phyloP scores from a whole-genome alignment of 495 filamentous ascomycete species.

The Lichina pygmaea region DNA sequence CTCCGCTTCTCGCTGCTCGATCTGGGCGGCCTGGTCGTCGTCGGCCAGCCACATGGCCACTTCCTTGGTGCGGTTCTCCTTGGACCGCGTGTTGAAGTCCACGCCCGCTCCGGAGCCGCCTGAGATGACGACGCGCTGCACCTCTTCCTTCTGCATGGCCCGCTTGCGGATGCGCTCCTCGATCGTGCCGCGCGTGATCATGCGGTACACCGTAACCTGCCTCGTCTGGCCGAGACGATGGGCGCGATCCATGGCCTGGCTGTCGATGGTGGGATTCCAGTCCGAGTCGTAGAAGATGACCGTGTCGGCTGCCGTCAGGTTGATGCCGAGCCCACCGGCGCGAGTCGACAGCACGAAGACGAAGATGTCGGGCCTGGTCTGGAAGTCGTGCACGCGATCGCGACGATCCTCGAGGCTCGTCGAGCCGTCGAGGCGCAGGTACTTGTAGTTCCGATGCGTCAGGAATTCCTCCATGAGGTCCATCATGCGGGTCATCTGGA shows the following conservation, averaged over 20 bases:
- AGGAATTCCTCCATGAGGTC: constrained; percentile 98
- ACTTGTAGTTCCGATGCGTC: constrained; percentile 96
- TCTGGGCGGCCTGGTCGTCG: constrained; percentile 74
- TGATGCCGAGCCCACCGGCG: constrained; percentile 93
- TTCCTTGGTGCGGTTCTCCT: constrained; percentile 82
- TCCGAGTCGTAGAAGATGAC: constrained; percentile 99
- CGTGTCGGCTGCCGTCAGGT: constrained; percentile 72
- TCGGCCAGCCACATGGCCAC: constrained; percentile 94
- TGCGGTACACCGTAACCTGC: constrained; percentile 89
- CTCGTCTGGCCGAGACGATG: constrained; percentile 91
- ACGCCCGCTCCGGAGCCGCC: constrained; percentile 61
- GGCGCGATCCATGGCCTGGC: constrained; percentile 94
- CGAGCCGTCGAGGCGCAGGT: constrained; percentile 84
- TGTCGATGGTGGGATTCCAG: constrained; percentile 98
- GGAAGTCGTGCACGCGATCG: constrained; percentile 93
- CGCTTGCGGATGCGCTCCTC: constrained; percentile 97
- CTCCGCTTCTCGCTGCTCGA: constrained; percentile 74
- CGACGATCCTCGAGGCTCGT: constrained; percentile 96
- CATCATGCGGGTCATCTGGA: constrained; percentile 99
- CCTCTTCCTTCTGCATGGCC: constrained; percentile 94
- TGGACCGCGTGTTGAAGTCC: constrained; percentile 75
- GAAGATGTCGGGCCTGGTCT: constrained; percentile 74
- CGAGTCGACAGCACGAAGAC: constrained; percentile 89
- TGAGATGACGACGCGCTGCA: constrained; percentile 93
- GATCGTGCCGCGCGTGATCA: constrained; percentile 92